phyloP scores from a whole-genome alignment of 2,329 filamentous ascomycete genomes.

The Coleophoma eucalyptorum region DNA sequence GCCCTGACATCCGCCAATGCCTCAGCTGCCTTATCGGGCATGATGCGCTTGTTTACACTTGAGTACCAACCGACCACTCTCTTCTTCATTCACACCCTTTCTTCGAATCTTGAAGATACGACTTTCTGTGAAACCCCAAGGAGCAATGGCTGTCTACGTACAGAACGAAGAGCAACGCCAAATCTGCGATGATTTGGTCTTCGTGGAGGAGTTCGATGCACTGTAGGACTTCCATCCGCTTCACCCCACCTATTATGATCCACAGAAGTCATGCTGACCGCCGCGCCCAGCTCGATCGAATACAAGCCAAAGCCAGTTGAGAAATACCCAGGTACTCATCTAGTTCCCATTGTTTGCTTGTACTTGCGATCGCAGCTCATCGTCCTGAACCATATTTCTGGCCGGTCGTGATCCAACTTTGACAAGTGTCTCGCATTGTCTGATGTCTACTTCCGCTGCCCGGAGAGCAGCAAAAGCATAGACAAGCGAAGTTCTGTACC shows the following conservation, averaged over 20 bases:
- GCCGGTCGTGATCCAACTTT: not conserved
- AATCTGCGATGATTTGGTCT: slow-evolving; percentile 2
- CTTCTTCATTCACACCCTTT: not conserved
- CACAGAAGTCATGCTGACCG: not conserved
- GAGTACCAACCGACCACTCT: not conserved
- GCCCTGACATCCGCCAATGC: not conserved
- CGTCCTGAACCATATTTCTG: not conserved
- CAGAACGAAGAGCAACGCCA: not conserved
- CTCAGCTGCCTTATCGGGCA: not conserved
- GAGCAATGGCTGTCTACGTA: not conserved
- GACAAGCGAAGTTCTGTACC: too few species aligned
- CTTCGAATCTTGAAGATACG: too few species aligned
- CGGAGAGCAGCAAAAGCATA: too few species aligned
- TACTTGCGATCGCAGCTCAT: not conserved
- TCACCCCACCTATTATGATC: not conserved
- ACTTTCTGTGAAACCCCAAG: too few species aligned
- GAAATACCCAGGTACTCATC: slow-evolving; percentile 6
- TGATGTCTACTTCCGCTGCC: too few species aligned
- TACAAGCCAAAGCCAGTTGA: not conserved
- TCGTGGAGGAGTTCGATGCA: slow-evolving; percentile 9
- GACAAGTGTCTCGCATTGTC: too few species aligned
- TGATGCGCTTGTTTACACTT: not conserved
- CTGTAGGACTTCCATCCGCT: slow-evolving; percentile 1
- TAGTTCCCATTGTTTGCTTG: too few species aligned
- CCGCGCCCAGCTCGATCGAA: not conserved